Base-by-base conservation (phyloP, 805 yeast species). In the Hermanozyma aechmeae region DNA sequence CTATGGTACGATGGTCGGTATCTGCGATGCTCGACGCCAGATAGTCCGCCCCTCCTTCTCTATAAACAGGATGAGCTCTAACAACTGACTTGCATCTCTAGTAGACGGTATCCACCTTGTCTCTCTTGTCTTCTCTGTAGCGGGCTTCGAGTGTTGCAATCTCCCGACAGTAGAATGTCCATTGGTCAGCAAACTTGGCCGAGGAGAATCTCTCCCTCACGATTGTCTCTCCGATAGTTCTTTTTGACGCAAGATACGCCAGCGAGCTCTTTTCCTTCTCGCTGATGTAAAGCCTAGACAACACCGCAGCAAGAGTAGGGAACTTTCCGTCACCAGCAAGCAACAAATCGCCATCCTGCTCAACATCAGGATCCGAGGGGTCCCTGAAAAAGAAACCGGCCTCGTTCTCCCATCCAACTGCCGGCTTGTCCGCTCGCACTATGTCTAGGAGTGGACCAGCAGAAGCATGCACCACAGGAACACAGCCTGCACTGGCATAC, bases 371-470 rank as follows among this genome's bases (percentile, higher is more conserved):
- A 48, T 87, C 96, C 5, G 52, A 51, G 9, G 55, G 53, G 39
- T 79, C 73, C 37, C 68, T 73, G 61, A 89, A 92, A 51, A 86
- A 80, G 45, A 81, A 79, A 0, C 97, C 97, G 0, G 84, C 67
- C 33, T 71, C 71, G 10, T 66, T 61, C 15, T 56, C 48, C 48
- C 61, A 47, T 20, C 32, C 16, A 10, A 28, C 21, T 5, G 45
- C 29, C 6, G 37, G 31, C 7, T 33, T 38, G 4, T 31, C 27
- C n/a, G 30, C 31, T 4, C 48, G 40, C n/a, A 83, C 92, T 35
- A 92, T 92, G 53, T 92, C 99, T 32, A 77, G 59, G 24, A 72
- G 65, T 7, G 99, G 99, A 1, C 99, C 99, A 0, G 96, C 98
- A 30, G 94, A 80, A 4, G 93, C 93, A 55, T 93, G 97, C 3